A percentile compares a stretch with the other conserved stretches of the same genome.
phyloP scores from a whole-genome alignment of 1,284 basidiomycete genomes.

The Polyporus tsugae region DNA sequence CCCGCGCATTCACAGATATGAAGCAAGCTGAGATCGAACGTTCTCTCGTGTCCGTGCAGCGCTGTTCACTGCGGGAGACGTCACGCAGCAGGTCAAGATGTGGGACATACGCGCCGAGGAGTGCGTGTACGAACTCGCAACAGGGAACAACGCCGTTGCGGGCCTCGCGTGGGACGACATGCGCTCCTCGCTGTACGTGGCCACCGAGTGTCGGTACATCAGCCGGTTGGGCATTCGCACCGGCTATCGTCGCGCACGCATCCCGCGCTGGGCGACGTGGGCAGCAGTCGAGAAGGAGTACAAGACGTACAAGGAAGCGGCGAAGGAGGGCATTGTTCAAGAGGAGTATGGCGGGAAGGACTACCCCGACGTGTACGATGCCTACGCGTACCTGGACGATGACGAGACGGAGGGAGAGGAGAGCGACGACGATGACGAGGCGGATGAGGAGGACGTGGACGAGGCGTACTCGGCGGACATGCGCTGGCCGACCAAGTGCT shows the following conservation, averaged over 20 bases:
- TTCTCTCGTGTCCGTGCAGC: constrained; percentile 29
- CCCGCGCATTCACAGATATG: neutral
- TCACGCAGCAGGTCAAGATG: constrained; percentile 43
- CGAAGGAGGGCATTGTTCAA: constrained; percentile 11
- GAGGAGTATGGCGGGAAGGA: constrained; percentile 20
- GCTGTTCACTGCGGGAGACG: constrained; percentile 42
- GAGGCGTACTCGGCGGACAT: constrained; percentile 31
- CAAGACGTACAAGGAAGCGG: constrained; percentile 20
- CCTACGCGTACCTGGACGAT: constrained; percentile 16
- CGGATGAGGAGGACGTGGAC: constrained; percentile 28
- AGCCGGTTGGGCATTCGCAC: constrained; percentile 43
- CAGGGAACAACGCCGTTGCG: constrained; percentile 49
- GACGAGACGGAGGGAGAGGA: constrained; percentile 22
- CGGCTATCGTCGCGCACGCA: constrained; percentile 42
- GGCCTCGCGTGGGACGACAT: constrained; percentile 45
- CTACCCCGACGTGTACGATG: constrained; percentile 23
- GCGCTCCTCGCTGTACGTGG: constrained; percentile 44
- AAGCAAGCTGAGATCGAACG: neutral
- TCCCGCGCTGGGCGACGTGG: constrained; percentile 31
- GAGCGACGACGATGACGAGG: constrained; percentile 23
- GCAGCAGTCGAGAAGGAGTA: constrained; percentile 26
- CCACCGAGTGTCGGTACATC: constrained; percentile 44
- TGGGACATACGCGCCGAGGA: constrained; percentile 49
- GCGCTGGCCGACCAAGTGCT: constrained; percentile 46
- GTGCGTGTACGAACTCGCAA: constrained; percentile 49